Conservation (phyloP, 2,329 filamentous ascomycete genomes). For the Akanthomyces muscarius region DNA sequence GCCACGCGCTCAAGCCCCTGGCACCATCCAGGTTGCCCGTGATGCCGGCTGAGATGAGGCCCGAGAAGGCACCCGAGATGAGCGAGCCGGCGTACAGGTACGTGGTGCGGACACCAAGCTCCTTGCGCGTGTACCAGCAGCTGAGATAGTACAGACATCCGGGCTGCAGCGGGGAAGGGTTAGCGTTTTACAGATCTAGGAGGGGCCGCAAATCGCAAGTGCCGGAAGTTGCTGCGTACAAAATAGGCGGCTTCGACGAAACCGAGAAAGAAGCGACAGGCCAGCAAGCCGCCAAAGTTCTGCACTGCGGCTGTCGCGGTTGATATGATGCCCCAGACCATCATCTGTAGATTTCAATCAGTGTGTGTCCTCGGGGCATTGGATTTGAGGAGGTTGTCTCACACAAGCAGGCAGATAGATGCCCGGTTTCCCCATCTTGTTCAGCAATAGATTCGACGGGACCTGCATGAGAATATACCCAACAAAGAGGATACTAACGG, state of each 20-base stretch:
- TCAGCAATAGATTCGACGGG: conserved; percentile 48
- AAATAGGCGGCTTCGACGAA: conserved; percentile 40
- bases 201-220: too few relatives aligned
- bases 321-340: conserved; percentile 47
- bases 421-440: conserved; percentile 47
- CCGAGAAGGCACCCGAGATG: conserved; percentile 68
- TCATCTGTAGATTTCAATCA: conserved; percentile 34
- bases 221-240: conserved; percentile 26
- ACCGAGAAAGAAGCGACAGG: conserved; percentile 36
- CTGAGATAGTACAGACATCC: conserved; percentile 61
- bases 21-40: conserved; percentile 59
- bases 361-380: not conserved
- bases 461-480: conserved; percentile 46
- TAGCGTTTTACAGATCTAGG: too few relatives aligned
- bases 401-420: conserved; percentile 43
- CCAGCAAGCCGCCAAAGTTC: conserved; percentile 32
- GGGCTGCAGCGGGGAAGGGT: conserved; percentile 30
- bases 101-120: conserved; percentile 62
- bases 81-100: conserved; percentile 65
- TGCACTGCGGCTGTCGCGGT: conserved; percentile 33
- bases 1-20: conserved; percentile 59
- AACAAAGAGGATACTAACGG: conserved; percentile 14
- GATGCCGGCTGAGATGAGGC: conserved; percentile 61
- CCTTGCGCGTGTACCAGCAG: conserved; percentile 67
- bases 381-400: conserved; percentile 19